Evolutionary conservation across 140 eudicot species (phyloP).

Genomic region (Stevia rebaudiana): DNA sequence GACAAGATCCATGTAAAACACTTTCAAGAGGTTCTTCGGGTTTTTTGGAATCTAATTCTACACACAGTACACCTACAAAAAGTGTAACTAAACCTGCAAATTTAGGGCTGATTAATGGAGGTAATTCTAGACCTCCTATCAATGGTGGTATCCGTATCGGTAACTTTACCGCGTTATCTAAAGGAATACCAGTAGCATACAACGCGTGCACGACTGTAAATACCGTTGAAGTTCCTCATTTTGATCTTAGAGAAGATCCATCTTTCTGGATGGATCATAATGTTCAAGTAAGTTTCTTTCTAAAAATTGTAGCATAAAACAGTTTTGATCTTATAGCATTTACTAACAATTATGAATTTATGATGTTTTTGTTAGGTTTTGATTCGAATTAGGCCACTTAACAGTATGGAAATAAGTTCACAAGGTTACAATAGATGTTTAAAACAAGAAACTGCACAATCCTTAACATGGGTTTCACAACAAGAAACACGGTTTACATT

Average conservation of each 20-base stretch:
- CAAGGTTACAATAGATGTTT: conserved; percentile 71
- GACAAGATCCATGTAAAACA: conserved; percentile 41
- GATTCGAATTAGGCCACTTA: conserved; percentile 78
- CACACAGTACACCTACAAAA: conserved; percentile 71
- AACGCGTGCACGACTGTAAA: conserved; percentile 40
- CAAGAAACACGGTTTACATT: conserved; percentile 87
- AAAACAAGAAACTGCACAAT: conserved; percentile 81
- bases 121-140: conserved; percentile 48
- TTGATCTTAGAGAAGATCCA: conserved; percentile 84
- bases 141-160: conserved; percentile 40
- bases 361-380: conserved; percentile 63
- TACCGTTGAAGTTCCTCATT: conserved; percentile 73
- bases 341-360: too few relatives aligned
- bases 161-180: conserved; percentile 53
- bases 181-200: conserved; percentile 47
- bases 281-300: conserved; percentile 57
- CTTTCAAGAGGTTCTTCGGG: conserved; percentile 39
- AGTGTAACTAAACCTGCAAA: conserved; percentile 62
- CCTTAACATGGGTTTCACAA: conserved; percentile 75
- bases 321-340: neutral
- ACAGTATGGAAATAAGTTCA: conserved; percentile 56
- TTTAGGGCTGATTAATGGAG: conserved; percentile 42
- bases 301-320: neutral
- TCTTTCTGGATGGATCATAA: conserved; percentile 97
- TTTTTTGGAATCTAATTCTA: conserved; percentile 44